phyloP scores from a whole-genome alignment of 2,329 filamentous ascomycete genomes.

The Penicillium italicum region DNA sequence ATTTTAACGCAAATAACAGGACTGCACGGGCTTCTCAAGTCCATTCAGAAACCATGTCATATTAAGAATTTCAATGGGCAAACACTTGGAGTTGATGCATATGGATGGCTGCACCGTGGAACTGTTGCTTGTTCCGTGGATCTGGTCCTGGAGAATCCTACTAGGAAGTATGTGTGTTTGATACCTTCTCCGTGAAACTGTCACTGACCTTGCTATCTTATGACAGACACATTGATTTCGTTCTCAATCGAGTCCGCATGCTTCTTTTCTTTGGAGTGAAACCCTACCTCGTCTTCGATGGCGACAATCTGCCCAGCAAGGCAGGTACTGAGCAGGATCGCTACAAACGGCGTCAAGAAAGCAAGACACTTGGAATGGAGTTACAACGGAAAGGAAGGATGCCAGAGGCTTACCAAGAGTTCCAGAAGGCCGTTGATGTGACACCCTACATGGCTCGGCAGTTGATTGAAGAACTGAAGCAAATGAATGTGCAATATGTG shows the following conservation, averaged over 20 bases:
- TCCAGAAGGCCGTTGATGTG: constrained; percentile 93
- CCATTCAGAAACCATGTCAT: constrained; percentile 84
- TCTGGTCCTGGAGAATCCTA: constrained; percentile 82
- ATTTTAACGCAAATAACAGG: constrained; percentile 50
- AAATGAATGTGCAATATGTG: constrained; percentile 73
- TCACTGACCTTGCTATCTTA: constrained; percentile 18
- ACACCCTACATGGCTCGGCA: constrained; percentile 93
- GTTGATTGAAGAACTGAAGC: constrained; percentile 88
- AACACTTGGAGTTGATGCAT: constrained; percentile 91
- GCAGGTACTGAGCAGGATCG: constrained; percentile 77
- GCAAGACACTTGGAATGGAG: constrained; percentile 70
- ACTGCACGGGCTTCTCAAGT: constrained; percentile 86
- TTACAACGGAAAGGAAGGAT: constrained; percentile 76
- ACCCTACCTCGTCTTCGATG: constrained; percentile 96
- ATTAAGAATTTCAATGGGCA: constrained; percentile 84
- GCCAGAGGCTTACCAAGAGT: constrained; percentile 74
- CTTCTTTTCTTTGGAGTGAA: constrained; percentile 86
- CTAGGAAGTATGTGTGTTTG: constrained; percentile 63
- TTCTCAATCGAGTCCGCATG: constrained; percentile 89
- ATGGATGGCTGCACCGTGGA: constrained; percentile 96
- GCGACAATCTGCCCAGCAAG: constrained; percentile 92
- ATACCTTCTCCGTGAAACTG: background rate
- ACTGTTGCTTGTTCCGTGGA: constrained; percentile 88
- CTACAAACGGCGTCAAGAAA: constrained; percentile 70
- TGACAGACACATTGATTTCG: constrained; percentile 78